phyloP scores from a whole-genome alignment of 2,329 filamentous ascomycete species.

The Fulvia fulva region DNA sequence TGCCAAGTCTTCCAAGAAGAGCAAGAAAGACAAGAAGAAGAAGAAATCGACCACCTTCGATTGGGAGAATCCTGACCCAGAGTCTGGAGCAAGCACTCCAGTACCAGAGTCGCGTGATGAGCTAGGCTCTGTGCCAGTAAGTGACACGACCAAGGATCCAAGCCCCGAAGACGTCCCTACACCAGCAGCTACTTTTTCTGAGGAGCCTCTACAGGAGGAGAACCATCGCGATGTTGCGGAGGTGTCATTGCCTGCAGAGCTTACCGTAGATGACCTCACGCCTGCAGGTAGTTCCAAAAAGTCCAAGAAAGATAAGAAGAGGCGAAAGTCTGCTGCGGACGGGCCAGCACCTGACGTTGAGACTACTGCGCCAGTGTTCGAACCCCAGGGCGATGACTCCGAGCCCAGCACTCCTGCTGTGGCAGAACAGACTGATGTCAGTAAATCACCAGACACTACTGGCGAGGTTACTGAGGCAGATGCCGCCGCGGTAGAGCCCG shows the following conservation, averaged over 20 bases:
- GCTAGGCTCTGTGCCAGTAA: not conserved
- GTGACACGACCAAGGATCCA: not conserved
- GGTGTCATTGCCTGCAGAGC: not conserved
- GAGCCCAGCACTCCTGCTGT: not conserved
- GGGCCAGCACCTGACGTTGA: not conserved
- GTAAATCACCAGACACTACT: not conserved
- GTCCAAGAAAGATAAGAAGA: conserved; percentile 44
- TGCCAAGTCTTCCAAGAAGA: conserved; percentile 25
- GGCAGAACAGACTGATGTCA: not conserved
- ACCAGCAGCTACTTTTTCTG: not conserved
- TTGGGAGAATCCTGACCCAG: not conserved
- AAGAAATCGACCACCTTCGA: conserved; percentile 14
- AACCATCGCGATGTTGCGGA: not conserved
- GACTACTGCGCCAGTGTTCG: not conserved
- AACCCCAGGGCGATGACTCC: not conserved
- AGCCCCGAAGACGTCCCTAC: not conserved
- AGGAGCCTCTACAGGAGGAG: not conserved
- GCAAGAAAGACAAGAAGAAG: conserved; percentile 43
- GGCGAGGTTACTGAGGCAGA: not conserved
- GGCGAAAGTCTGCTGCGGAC: conserved; percentile 23
- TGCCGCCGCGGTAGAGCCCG: not conserved
- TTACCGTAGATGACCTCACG: conserved; percentile 19
- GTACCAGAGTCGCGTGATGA: not conserved
- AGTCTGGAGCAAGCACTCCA: not conserved
- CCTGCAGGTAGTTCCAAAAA: conserved; percentile 26